These are phyloP conservation scores for Symbiodinium natans DNA, from an alignment of 73 alveolate species.

Conservation along the genomic window DNA sequence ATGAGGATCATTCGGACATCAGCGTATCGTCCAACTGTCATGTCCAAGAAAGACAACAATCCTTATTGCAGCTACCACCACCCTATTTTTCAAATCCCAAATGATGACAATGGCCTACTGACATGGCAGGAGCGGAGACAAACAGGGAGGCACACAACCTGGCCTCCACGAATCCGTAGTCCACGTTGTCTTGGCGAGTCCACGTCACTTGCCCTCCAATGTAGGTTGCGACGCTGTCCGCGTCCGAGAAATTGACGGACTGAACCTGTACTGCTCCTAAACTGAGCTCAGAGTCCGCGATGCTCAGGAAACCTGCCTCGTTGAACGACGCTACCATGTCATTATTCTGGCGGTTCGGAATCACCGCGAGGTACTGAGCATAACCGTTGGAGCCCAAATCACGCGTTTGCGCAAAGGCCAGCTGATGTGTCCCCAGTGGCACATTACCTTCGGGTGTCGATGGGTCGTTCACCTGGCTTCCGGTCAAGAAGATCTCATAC, in stretches of 20 bases:
- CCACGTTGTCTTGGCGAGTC: neutral
- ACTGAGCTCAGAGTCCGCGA: neutral
- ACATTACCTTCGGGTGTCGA: neutral
- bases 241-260: neutral
- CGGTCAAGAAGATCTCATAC: neutral
- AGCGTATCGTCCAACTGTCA: no score
- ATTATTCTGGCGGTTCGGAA: neutral
- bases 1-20: no score
- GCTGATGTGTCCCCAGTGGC: neutral
- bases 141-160: no score
- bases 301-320: neutral
- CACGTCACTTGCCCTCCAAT: neutral
- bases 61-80: no score
- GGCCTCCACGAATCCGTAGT: neutral
- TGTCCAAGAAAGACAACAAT: no score
- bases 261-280: neutral
- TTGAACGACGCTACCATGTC: neutral
- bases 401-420: neutral
- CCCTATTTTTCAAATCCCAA: no score
- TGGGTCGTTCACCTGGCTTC: neutral
- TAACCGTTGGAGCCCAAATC: neutral
- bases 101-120: no score
- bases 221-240: neutral
- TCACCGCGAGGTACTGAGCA: neutral
- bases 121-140: no score